These are phyloP conservation scores for Citrus maxima DNA, from an alignment of 345 rosid genomes.

Conservation along the genomic window DNA sequence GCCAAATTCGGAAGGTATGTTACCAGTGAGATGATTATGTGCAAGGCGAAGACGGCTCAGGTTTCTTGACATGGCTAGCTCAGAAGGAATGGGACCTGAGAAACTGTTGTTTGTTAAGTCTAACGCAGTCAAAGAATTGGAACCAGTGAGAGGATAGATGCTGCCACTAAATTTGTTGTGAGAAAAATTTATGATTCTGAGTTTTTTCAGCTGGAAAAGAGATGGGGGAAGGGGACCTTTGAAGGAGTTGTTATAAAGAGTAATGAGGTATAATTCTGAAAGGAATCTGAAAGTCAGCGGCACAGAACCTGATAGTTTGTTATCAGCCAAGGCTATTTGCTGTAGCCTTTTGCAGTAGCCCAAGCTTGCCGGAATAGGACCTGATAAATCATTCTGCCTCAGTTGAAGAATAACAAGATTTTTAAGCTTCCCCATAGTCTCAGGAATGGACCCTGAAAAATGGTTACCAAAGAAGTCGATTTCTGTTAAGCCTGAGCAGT, in stretches of 20 bases:
- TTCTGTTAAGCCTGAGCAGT: conserved; percentile 58
- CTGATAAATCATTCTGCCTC: conserved; percentile 78
- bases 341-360: conserved; percentile 70
- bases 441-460: conserved; percentile 67
- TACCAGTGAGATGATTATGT: conserved; percentile 58
- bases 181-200: conserved; percentile 75
- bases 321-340: conserved; percentile 70
- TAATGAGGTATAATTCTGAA: conserved; percentile 42
- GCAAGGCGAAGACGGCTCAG: conserved; percentile 72
- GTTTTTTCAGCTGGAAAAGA: conserved; percentile 54
- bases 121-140: conserved; percentile 51
- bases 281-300: conserved; percentile 78
- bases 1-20: conserved; percentile 58
- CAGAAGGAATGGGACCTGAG: conserved; percentile 57
- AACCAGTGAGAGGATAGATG: conserved; percentile 62
- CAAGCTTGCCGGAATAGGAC: conserved; percentile 72
- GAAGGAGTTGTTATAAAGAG: conserved; percentile 80
- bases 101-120: conserved; percentile 82
- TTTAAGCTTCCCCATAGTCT: conserved; percentile 61
- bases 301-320: conserved; percentile 64
- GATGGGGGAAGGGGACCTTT: conserved; percentile 69
- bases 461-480: conserved; percentile 76
- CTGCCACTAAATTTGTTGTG: conserved; percentile 65
- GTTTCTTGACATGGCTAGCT: conserved; percentile 50
- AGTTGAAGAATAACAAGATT: conserved; percentile 65